phyloP scores from a whole-genome alignment of 2,329 filamentous ascomycete genomes.

The Arthroderma sp. region DNA sequence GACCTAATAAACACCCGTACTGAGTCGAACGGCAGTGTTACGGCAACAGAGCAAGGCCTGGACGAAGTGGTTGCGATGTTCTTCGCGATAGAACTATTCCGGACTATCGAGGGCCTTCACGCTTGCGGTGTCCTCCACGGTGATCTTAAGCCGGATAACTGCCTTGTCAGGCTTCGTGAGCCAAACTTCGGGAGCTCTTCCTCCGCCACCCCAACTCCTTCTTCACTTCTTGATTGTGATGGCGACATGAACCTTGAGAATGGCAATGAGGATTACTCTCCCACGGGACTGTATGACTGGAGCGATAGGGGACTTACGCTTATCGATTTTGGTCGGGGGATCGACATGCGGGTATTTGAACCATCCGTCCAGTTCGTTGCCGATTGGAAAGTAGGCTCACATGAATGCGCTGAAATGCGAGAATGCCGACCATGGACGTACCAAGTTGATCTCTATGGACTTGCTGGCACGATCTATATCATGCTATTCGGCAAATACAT shows the following conservation, averaged over 20 bases:
- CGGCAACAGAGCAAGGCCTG: slow-evolving; percentile 50
- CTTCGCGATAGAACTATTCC: slow-evolving; percentile 80
- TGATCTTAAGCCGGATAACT: slow-evolving; percentile 92
- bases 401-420: slow-evolving; percentile 91
- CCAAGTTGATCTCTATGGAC: slow-evolving; percentile 90
- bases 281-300: slow-evolving; percentile 69
- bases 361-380: slow-evolving; percentile 76
- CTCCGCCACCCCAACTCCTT: slow-evolving; percentile 11
- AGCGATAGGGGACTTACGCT: slow-evolving; percentile 62
- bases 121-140: slow-evolving; percentile 69
- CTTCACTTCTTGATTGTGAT: slow-evolving; percentile 5
- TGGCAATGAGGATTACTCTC: slow-evolving; percentile 47
- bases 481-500: slow-evolving; percentile 93
- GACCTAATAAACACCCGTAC: slow-evolving; percentile 78
- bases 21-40: slow-evolving; percentile 41
- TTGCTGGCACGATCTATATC: slow-evolving; percentile 76
- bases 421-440: slow-evolving; percentile 93
- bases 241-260: slow-evolving; percentile 15
- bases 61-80: slow-evolving; percentile 92
- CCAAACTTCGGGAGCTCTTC: slow-evolving; percentile 17
- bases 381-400: slow-evolving; percentile 79
- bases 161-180: slow-evolving; percentile 74
- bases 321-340: slow-evolving; percentile 88
- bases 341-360: slow-evolving; percentile 79
- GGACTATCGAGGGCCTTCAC: slow-evolving; percentile 80